A percentile compares a stretch with the other conserved stretches of the same genome.
These are phyloP conservation scores for Debaryomycetaceae sp. DNA, from an alignment of 1,139 yeast genomes.

Conservation along the genomic window DNA sequence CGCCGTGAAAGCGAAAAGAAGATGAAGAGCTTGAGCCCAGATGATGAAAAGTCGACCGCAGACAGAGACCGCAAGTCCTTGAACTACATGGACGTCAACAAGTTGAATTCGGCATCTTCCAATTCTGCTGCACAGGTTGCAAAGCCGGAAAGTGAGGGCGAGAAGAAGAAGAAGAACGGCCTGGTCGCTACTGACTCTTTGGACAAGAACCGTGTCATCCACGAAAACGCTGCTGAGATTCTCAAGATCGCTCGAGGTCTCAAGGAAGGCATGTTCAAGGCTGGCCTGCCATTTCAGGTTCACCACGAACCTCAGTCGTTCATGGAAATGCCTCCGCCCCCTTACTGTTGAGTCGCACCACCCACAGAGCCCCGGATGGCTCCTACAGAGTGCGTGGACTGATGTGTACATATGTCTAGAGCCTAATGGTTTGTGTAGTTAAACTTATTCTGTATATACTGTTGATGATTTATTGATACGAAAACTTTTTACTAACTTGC, in stretches of 20 bases:
- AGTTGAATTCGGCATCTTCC: slow-evolving; percentile 11
- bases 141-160: background rate
- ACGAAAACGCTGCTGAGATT: background rate
- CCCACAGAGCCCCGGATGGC: background rate
- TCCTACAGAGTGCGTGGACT: too few relatives aligned
- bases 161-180: background rate
- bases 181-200: background rate
- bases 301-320: background rate
- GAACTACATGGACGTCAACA: slow-evolving; percentile 33
- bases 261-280: background rate
- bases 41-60: slow-evolving; percentile 9
- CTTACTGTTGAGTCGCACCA: background rate
- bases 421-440: too few relatives aligned
- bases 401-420: too few relatives aligned
- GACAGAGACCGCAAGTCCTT: slow-evolving; percentile 21
- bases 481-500: background rate
- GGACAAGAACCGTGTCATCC: background rate
- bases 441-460: background rate
- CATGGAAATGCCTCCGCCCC: background rate
- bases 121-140: background rate
- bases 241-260: background rate
- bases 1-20: slow-evolving; percentile 11
- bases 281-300: background rate
- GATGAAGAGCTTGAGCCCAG: slow-evolving; percentile 1
- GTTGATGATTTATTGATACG: background rate